A percentile compares a stretch with the other conserved stretches of the same genome.
Conservation (phyloP, 2,329 filamentous ascomycete genomes). For the Emmonsiellopsis sp. region DNA sequence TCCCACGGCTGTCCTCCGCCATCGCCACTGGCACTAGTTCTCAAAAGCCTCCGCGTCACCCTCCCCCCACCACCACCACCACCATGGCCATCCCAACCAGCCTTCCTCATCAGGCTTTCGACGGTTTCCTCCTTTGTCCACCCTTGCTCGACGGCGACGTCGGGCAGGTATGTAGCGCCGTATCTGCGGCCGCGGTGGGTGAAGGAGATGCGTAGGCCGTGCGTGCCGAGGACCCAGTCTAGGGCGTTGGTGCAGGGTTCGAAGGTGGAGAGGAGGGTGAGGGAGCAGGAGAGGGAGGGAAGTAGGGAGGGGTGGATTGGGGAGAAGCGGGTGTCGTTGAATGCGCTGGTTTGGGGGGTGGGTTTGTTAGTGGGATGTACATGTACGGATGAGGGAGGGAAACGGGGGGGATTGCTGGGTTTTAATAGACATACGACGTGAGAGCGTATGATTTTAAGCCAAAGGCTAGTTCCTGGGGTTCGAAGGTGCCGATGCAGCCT, state of each 20-base stretch:
- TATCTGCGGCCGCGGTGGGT: slow-evolving; percentile 62
- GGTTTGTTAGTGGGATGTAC: not conserved
- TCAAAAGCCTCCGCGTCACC: slow-evolving; percentile 28
- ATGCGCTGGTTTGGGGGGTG: slow-evolving; percentile 38
- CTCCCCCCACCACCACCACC: slow-evolving; percentile 15
- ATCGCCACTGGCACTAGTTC: slow-evolving; percentile 13
- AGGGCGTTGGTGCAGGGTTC: slow-evolving; percentile 63
- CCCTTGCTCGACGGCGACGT: slow-evolving; percentile 84
- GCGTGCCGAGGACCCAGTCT: slow-evolving; percentile 79
- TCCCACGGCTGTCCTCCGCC: slow-evolving; percentile 50
- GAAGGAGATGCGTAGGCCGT: slow-evolving; percentile 84
- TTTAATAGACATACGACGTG: slow-evolving; percentile 52
- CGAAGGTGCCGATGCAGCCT: slow-evolving; percentile 95
- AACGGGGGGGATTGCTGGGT: not conserved
- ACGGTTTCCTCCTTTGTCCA: slow-evolving; percentile 93
- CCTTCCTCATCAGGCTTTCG: slow-evolving; percentile 85
- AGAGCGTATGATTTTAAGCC: slow-evolving; percentile 75
- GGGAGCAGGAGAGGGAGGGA: slow-evolving; percentile 43
- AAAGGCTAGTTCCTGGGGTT: slow-evolving; percentile 60
- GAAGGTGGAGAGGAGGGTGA: slow-evolving; percentile 81
- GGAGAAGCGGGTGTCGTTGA: slow-evolving; percentile 54
- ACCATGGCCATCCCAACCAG: slow-evolving; percentile 67
- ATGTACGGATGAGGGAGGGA: not conserved
- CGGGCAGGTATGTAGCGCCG: slow-evolving; percentile 83
- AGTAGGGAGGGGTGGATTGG: slow-evolving; percentile 47